These are phyloP conservation scores for Nakazawaea sp. DNA, from an alignment of 805 yeast genomes.

Conservation along the genomic window DNA sequence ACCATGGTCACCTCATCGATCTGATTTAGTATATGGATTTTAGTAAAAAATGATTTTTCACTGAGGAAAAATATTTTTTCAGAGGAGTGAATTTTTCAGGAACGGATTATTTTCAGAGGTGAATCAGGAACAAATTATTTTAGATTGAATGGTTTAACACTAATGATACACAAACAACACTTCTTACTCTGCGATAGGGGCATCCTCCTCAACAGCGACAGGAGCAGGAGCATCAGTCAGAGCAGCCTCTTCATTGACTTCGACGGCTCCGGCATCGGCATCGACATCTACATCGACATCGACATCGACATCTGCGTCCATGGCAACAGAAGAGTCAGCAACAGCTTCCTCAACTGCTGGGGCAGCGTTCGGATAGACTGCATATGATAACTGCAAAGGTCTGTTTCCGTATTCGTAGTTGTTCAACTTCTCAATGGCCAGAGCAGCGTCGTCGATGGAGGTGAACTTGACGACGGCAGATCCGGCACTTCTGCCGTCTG, in stretches of 20 bases:
- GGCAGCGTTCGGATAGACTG: slow-evolving; percentile 20
- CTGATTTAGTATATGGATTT: too few relatives aligned
- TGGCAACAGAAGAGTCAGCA: too few relatives aligned
- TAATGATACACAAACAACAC: neutral
- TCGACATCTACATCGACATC: neutral
- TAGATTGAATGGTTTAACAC: too few relatives aligned
- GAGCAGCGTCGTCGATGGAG: slow-evolving; percentile 58
- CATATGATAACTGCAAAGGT: slow-evolving; percentile 62
- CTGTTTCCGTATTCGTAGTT: slow-evolving; percentile 84
- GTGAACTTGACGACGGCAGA: slow-evolving; percentile 80
- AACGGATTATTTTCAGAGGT: too few relatives aligned
- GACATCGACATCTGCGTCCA: neutral
- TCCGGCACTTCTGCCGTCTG: slow-evolving; percentile 68
- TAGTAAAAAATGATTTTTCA: too few relatives aligned
- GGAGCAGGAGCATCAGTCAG: slow-evolving; percentile 1
- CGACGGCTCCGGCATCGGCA: neutral
- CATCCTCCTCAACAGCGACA: slow-evolving; percentile 1
- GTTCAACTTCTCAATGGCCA: slow-evolving; percentile 68
- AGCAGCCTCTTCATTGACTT: neutral
- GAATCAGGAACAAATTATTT: too few relatives aligned
- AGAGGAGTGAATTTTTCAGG: too few relatives aligned
- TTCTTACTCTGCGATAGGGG: neutral
- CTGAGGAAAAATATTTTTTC: too few relatives aligned
- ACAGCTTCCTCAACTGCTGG: neutral
- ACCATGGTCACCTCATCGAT: too few relatives aligned